Conservation (phyloP, 805 yeast genomes). For the Schwanniomyces yamadae region DNA sequence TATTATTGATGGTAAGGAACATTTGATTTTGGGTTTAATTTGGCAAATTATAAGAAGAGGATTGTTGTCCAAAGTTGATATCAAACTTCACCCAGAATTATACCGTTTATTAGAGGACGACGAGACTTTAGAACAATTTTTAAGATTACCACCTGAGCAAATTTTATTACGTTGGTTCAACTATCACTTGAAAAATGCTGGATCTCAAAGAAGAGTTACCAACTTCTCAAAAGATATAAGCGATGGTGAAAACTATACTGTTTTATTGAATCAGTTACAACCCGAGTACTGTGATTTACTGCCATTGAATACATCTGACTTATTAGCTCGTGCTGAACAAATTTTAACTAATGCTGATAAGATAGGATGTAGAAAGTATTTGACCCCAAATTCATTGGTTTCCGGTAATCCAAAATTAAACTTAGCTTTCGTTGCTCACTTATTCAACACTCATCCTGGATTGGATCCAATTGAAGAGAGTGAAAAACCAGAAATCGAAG, state of each 20-base stretch:
- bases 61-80: slow-evolving; percentile 88
- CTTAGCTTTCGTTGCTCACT: slow-evolving; percentile 94
- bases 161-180: slow-evolving; percentile 96
- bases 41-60: slow-evolving; percentile 99
- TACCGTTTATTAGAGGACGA: slow-evolving; percentile 93
- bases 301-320: slow-evolving; percentile 77
- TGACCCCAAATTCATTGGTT: slow-evolving; percentile 89
- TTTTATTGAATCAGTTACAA: slow-evolving; percentile 81
- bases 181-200: slow-evolving; percentile 90
- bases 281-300: slow-evolving; percentile 78
- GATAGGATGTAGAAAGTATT: slow-evolving; percentile 87
- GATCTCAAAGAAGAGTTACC: slow-evolving; percentile 78
- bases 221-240: slow-evolving; percentile 86
- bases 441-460: slow-evolving; percentile 96
- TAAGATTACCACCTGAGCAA: slow-evolving; percentile 96
- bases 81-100: slow-evolving; percentile 92
- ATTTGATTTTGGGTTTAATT: slow-evolving; percentile 83
- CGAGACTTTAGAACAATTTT: slow-evolving; percentile 94
- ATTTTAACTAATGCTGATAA: slow-evolving; percentile 84
- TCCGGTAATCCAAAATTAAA: slow-evolving; percentile 96
- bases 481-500: slow-evolving; percentile 93
- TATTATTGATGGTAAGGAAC: slow-evolving; percentile 91
- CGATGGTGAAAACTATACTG: slow-evolving; percentile 95
- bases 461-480: slow-evolving; percentile 90
- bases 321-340: slow-evolving; percentile 82